Evolutionary conservation across 805 yeast species (phyloP).

Genomic region (Wickerhamiella parazyma): DNA sequence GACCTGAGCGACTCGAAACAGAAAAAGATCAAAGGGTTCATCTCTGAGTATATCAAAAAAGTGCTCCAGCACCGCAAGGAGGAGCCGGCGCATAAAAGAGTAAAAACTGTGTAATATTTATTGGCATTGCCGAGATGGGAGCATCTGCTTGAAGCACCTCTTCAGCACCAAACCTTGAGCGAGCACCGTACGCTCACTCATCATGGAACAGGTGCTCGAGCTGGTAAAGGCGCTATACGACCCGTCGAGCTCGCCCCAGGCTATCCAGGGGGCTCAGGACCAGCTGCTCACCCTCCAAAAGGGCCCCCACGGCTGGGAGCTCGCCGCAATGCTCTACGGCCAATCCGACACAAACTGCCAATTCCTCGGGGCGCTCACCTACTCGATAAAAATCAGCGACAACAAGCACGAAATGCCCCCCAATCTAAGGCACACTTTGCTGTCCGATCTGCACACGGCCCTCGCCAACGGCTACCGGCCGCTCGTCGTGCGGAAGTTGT

Average conservation of each 20-base stretch:
- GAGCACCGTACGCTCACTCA: not conserved
- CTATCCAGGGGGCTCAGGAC: conserved; percentile 30
- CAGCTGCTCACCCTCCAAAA: conserved; percentile 47
- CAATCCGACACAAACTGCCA: conserved; percentile 28
- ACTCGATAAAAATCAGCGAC: conserved; percentile 35
- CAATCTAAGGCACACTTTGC: conserved; percentile 11
- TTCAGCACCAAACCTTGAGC: too few relatives aligned
- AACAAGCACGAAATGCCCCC: conserved; percentile 8
- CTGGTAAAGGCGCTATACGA: conserved; percentile 14
- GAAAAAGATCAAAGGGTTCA: conserved; percentile 54
- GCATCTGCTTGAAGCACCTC: not conserved
- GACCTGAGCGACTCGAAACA: conserved; percentile 52
- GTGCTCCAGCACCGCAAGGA: conserved; percentile 13
- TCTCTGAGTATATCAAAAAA: conserved; percentile 26
- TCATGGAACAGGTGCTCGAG: conserved; percentile 9
- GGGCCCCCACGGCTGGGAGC: conserved; percentile 38
- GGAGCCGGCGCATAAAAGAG: not conserved
- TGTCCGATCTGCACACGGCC: conserved; percentile 16
- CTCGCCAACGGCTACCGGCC: conserved; percentile 11
- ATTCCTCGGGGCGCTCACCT: conserved; percentile 74
- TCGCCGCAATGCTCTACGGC: conserved; percentile 43
- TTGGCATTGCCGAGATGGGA: not conserved
- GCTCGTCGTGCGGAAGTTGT: conserved; percentile 44
- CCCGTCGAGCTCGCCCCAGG: conserved; percentile 11
- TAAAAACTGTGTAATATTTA: not conserved